Conservation (phyloP, 2,329 filamentous ascomycete genomes). For the Trichoderma oligosporum region DNA sequence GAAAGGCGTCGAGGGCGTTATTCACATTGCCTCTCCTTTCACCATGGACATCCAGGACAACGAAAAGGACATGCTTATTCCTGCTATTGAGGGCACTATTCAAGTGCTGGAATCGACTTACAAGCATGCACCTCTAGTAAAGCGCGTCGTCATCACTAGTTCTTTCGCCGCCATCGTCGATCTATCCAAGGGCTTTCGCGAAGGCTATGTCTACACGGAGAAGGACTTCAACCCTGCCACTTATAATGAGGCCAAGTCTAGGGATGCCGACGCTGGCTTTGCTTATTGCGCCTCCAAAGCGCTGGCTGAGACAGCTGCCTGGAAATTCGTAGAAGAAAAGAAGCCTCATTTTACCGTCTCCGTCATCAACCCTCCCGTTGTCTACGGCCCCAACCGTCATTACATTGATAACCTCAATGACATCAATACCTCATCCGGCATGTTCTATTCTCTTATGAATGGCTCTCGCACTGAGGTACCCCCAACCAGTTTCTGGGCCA, state of each 20-base stretch:
- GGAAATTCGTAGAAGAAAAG: constrained; percentile 29
- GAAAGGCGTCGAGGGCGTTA: background rate
- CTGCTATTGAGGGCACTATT: constrained; percentile 8
- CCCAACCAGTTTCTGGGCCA: constrained; percentile 21
- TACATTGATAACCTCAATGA: constrained; percentile 19
- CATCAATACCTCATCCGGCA: constrained; percentile 27
- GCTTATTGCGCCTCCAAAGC: constrained; percentile 25
- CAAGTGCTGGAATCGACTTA: background rate
- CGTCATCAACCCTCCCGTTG: constrained; percentile 27
- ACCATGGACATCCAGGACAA: background rate
- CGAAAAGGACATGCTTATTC: constrained; percentile 11
- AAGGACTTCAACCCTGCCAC: constrained; percentile 42
- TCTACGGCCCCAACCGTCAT: constrained; percentile 27
- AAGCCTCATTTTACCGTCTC: constrained; percentile 27
- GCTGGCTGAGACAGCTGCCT: constrained; percentile 29
- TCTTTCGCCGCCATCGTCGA: constrained; percentile 44
- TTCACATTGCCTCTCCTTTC: constrained; percentile 5
- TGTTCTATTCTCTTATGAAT: constrained; percentile 30
- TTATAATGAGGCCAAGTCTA: constrained; percentile 30
- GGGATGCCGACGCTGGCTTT: background rate
- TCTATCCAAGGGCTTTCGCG: constrained; percentile 4
- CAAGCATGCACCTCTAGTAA: constrained; percentile 28
- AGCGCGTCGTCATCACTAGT: constrained; percentile 43
- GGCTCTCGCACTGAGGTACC: constrained; percentile 28
- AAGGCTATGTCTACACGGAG: constrained; percentile 37